Evolutionary conservation across 2,329 filamentous ascomycete genomes (phyloP).

Genomic region (Setomelanomma holmii): DNA sequence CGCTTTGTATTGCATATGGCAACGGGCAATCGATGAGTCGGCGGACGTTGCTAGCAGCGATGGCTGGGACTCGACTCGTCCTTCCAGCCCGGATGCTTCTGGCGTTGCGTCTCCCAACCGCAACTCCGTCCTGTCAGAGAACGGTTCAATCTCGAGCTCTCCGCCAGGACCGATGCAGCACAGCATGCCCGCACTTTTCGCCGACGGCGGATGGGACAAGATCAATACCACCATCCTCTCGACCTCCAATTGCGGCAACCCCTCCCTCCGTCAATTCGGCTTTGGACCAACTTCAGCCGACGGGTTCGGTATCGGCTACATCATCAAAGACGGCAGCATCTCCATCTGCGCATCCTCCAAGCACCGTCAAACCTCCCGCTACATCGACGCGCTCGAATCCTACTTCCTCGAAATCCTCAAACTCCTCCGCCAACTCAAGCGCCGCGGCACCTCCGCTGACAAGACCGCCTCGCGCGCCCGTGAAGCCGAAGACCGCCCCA

Average conservation of each 20-base stretch:
- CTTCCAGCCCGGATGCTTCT: slow-evolving; percentile 61
- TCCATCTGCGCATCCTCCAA: slow-evolving; percentile 93
- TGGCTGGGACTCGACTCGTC: slow-evolving; percentile 54
- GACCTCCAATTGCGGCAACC: slow-evolving; percentile 99
- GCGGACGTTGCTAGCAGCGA: slow-evolving; percentile 62
- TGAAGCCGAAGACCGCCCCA: slow-evolving; percentile 64
- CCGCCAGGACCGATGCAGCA: slow-evolving; percentile 57
- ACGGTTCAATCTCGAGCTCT: slow-evolving; percentile 57
- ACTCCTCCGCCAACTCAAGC: slow-evolving; percentile 74
- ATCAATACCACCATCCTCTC: slow-evolving; percentile 93
- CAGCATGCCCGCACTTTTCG: slow-evolving; percentile 79
- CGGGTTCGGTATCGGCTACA: slow-evolving; percentile 97
- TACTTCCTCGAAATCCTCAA: slow-evolving; percentile 92
- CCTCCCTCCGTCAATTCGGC: slow-evolving; percentile 90
- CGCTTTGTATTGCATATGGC: slow-evolving; percentile 93
- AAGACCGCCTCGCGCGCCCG: slow-evolving; percentile 65
- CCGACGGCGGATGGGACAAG: slow-evolving; percentile 90
- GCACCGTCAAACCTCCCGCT: slow-evolving; percentile 89
- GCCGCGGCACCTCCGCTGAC: slow-evolving; percentile 60
- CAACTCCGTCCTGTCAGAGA: slow-evolving; percentile 59
- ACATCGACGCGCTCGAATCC: slow-evolving; percentile 86
- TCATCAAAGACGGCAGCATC: slow-evolving; percentile 93
- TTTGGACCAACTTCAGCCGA: slow-evolving; percentile 94
- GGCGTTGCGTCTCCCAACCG: slow-evolving; percentile 62
- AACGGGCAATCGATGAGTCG: slow-evolving; percentile 82